phyloP scores from a whole-genome alignment of 2,329 filamentous ascomycete genomes.

The Mollisia scopiformis region DNA sequence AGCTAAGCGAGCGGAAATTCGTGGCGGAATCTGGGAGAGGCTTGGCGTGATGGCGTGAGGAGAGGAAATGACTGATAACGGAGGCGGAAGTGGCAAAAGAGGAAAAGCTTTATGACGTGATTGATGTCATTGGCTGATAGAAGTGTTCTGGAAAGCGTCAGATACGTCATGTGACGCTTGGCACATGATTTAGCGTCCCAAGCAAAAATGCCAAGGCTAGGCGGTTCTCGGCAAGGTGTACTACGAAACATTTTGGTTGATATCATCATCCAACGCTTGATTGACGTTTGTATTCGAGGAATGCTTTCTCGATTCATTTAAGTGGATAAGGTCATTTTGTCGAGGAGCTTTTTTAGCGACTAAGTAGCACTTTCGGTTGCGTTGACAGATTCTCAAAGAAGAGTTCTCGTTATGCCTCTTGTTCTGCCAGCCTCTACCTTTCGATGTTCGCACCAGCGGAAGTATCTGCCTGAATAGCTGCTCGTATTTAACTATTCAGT shows the following conservation, averaged over 20 bases:
- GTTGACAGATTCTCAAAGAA: neutral
- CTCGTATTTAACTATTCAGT: too few relatives aligned
- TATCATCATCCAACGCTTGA: neutral
- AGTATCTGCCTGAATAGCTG: neutral
- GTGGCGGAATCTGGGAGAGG: conserved; percentile 7
- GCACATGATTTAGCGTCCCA: neutral
- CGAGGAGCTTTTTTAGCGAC: too few relatives aligned
- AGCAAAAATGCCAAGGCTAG: neutral
- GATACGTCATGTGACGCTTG: conserved; percentile 7
- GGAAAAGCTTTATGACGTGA: neutral
- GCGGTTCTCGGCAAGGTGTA: neutral
- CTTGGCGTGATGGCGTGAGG: conserved; percentile 9
- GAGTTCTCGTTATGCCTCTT: neutral
- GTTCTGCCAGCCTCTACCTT: too few relatives aligned
- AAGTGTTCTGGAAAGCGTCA: neutral
- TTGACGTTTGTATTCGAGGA: neutral
- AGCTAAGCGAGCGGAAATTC: conserved; percentile 13
- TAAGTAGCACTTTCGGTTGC: too few relatives aligned
- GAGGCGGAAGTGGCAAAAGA: conserved; percentile 6
- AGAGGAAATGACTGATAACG: conserved; percentile 3
- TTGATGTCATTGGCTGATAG: neutral
- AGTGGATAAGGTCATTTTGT: too few relatives aligned
- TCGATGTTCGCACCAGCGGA: neutral
- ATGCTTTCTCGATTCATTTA: too few relatives aligned
- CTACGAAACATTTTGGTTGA: too few relatives aligned